Evolutionary conservation across 2,329 filamentous ascomycete genomes (phyloP), one percentile per base, ranked within the genome.

Genomic region (Nigrospora oryzae): DNA sequence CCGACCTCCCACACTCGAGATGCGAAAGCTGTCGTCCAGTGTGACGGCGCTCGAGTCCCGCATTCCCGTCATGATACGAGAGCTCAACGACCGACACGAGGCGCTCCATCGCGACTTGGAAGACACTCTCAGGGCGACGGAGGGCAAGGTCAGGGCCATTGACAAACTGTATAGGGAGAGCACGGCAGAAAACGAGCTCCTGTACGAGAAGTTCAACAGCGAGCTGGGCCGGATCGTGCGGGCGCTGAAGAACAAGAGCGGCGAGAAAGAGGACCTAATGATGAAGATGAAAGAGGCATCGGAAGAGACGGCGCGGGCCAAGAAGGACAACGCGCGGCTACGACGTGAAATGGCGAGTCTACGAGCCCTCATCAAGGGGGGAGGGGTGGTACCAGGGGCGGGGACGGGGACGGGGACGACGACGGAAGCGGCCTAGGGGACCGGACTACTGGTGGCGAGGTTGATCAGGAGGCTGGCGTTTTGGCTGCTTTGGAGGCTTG

Each of bases 141-240:
- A 96, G 61, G 77, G 76, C 47, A 90, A 93, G 55, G 83, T 84
- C 47, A 85, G 83, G 55, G 84, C 85, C 36, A 79, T 96, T 43
- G 90, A 96, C 60, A 86, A 94, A 64, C 70, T 95, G 42, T 95
- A 94, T 67, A 86, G 44, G 52, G 89, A 95, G 58, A 79, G 83
- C 14, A 89, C 83, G 55, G 86, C 88, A 0, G 91, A 97, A 69
- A 97, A 96, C 56, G 90, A 96, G 66, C 78, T 91, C 30, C 72
- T 97, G 45, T 96, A 96, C 63, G 86, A 91, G 53, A 84, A 83
- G 49, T 95, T 96, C 70, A 95, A 96, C 57, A 79, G 81, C n/a
- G 91, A 96, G 66, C 69, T 97, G 40, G 84, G 80, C 54, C 89
- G 86, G 68, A 86, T 96, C 48, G 74, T 89, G 37, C 84, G 81